Conservation (phyloP, 352 stramenopile genomes). For the Pythium folliculosum region DNA sequence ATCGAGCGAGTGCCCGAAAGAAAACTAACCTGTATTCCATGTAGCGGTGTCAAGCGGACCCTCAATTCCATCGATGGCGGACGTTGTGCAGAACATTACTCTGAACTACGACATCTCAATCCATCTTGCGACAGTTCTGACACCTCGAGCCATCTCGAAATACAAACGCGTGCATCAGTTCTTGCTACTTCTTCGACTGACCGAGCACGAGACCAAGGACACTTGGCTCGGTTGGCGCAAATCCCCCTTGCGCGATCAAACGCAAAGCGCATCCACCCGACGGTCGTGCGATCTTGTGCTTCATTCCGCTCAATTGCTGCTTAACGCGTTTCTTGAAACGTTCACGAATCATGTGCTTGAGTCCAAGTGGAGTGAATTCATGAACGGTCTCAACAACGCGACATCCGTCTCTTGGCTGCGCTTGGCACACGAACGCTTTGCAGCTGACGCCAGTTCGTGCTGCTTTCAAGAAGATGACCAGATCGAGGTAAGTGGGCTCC, state of each 20-base stretch:
- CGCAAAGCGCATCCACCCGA: neutral
- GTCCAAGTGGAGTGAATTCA: slow-evolving; percentile 17
- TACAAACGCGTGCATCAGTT: slow-evolving; percentile 28
- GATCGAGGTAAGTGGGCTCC: slow-evolving; percentile 6
- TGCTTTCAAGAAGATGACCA: slow-evolving; percentile 26
- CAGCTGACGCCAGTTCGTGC: slow-evolving; percentile 9
- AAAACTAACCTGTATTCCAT: neutral
- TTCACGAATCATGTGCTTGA: slow-evolving; percentile 25
- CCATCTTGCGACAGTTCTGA: slow-evolving; percentile 19
- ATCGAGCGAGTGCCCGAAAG: neutral
- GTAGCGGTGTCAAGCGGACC: slow-evolving; percentile 40
- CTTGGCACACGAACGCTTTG: slow-evolving; percentile 16
- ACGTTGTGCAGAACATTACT: slow-evolving; percentile 22
- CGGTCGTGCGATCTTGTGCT: slow-evolving; percentile 26
- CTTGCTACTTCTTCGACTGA: slow-evolving; percentile 34
- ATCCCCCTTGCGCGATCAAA: slow-evolving; percentile 1
- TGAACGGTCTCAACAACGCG: slow-evolving; percentile 2
- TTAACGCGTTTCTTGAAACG: slow-evolving; percentile 25
- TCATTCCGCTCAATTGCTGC: slow-evolving; percentile 13
- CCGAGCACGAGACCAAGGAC: slow-evolving; percentile 51
- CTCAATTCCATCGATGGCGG: slow-evolving; percentile 33
- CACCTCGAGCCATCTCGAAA: slow-evolving; percentile 2
- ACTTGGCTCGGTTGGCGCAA: slow-evolving; percentile 23
- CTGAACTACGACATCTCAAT: slow-evolving; percentile 19
- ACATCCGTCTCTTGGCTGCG: slow-evolving; percentile 20